A percentile compares a stretch with the other conserved stretches of the same genome.
phyloP scores from a whole-genome alignment of 257 asterid species.

The Rehmannia glutinosa region DNA sequence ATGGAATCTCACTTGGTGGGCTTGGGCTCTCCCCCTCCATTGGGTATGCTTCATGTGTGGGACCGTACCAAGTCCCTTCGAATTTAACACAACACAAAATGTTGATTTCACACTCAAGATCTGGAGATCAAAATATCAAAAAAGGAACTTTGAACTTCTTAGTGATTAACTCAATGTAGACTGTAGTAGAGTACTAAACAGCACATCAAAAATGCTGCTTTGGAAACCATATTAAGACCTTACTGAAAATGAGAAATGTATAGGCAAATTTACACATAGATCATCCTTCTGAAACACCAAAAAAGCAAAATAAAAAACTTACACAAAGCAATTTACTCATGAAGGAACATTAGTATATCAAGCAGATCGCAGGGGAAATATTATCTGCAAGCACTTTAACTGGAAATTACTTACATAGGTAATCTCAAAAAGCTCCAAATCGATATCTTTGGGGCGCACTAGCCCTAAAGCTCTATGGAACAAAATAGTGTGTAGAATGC shows the following conservation, averaged over 20 bases:
- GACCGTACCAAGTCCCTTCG: too few relatives aligned
- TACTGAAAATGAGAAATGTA: not conserved
- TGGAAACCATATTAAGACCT: not conserved
- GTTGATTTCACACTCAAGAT: not conserved
- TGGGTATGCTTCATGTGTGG: too few relatives aligned
- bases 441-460: conserved; percentile 88
- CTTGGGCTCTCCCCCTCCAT: too few relatives aligned
- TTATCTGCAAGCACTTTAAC: not conserved
- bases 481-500: conserved; percentile 80
- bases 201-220: not conserved
- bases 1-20: too few relatives aligned
- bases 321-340: not conserved
- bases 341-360: not conserved
- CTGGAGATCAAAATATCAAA: not conserved
- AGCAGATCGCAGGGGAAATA: not conserved
- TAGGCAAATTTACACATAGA: not conserved
- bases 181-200: not conserved
- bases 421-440: conserved; percentile 93
- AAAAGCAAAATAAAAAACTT: not conserved
- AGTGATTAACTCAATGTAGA: not conserved
- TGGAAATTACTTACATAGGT: conserved; percentile 62
- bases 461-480: conserved; percentile 95
- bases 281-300: not conserved
- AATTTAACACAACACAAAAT: not conserved
- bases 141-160: not conserved